Evolutionary conservation across 2,329 filamentous ascomycete species (phyloP), one percentile per base, ranked within the genome.

Genomic region (Xylogone sp.): DNA sequence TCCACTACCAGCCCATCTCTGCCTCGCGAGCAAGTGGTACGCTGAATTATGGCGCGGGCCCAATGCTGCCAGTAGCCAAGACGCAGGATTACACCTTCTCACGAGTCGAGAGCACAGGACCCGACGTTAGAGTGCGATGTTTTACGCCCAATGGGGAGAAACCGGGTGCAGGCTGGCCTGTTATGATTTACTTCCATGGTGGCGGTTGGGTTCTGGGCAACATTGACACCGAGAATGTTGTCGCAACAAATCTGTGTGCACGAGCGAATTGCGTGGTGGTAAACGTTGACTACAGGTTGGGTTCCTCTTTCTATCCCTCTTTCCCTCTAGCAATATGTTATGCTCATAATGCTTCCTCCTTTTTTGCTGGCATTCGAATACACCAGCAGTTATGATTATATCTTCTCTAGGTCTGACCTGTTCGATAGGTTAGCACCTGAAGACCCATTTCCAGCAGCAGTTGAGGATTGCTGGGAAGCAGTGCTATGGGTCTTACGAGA

Each of bases 151-250:
- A 62, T 5, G 75, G 74, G 0, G 54, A 65, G 2, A 65, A 52
- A 8, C 76, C 76, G 0, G 64, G 57, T 1, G 57, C 52, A 1
- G 78, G 78, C 31, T 81, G 77, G 77, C 77, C 78, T 2, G 71
- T 75, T 18, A 71, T 75, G 59, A 56, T 81, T 5, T 82, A 78
- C 59, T 76, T 74, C 58, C 78, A 82, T 55, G 78, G 78, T 7
- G 77, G 77, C 3, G 78, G 77, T 12, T 82, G 77, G 77, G 77
- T 81, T 3, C 58, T 81, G 29, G 78, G 78, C 0, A 77, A 74
- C 34, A 78, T 81, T 44, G 69, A 77, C 54, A 80, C 76, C 1
- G 78, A 82, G 64, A 80, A 81, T 53, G 72, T 73, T 9, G 73
- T 81, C 2, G 75, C 75, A 43, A 72, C 76, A 13, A 73, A 80